A percentile compares a stretch with the other conserved stretches of the same genome.
Evolutionary conservation across 169 alveolate species (phyloP).

Genomic region (Plasmodium coatneyi): DNA sequence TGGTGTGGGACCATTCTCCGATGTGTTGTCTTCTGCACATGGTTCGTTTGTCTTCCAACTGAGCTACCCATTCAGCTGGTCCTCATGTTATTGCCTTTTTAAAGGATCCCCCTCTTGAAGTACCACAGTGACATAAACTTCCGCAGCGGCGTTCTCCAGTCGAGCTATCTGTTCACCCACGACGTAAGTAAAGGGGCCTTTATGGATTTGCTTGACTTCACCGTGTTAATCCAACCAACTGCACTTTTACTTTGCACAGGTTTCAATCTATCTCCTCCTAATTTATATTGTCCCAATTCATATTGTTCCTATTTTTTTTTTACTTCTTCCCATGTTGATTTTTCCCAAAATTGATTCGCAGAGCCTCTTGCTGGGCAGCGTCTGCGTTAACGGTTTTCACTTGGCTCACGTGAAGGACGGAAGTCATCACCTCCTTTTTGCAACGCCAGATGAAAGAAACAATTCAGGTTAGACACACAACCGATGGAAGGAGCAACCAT

Average conservation of each 20-base stretch:
- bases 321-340: background rate
- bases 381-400: conserved; percentile 53
- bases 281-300: background rate
- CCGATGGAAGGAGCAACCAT: background rate
- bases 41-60: background rate
- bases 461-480: conserved; percentile 36
- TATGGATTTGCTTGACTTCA: background rate
- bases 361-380: conserved; percentile 37
- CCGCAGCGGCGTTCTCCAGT: conserved; percentile 59
- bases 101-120: conserved; percentile 12
- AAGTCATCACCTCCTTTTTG: conserved; percentile 6
- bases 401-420: conserved; percentile 21
- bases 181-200: background rate
- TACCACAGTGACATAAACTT: conserved; percentile 51
- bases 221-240: background rate
- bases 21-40: background rate
- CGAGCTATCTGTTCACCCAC: conserved; percentile 44
- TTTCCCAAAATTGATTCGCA: background rate
- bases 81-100: background rate
- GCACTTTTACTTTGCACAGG: background rate
- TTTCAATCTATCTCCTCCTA: background rate
- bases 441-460: conserved; percentile 37
- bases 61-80: background rate
- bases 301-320: background rate
- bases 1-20: background rate